These are phyloP conservation scores for Rhodamnia argentea DNA, from an alignment of 345 rosid genomes.

Conservation along the genomic window DNA sequence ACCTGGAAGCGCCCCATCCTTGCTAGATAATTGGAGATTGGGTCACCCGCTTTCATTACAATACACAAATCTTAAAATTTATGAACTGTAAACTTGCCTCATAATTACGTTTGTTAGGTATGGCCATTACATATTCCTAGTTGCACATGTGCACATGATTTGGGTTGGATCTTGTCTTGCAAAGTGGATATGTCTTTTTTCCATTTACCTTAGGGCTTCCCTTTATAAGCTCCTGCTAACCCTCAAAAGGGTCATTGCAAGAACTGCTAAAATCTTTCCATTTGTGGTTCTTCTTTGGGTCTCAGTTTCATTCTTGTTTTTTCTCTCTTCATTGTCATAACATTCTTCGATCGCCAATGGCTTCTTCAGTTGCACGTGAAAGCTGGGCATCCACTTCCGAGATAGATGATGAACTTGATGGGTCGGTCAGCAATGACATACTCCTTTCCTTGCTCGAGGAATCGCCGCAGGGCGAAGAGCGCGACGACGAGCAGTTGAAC, in stretches of 20 bases:
- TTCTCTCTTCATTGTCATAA: not conserved
- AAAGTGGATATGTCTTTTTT: not conserved
- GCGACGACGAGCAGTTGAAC: conserved; percentile 28
- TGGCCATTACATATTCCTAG: not conserved
- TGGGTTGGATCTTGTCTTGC: not conserved
- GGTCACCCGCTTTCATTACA: not conserved
- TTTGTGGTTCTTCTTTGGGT: not conserved
- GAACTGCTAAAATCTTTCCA: not conserved
- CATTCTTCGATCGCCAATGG: conserved; percentile 7
- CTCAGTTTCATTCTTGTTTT: not conserved
- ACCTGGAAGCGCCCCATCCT: not conserved
- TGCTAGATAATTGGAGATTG: not conserved
- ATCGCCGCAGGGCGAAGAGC: conserved; percentile 13
- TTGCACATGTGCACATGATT: not conserved
- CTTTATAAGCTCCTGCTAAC: conserved; percentile 1
- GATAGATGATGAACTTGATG: not conserved
- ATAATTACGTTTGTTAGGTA: not conserved
- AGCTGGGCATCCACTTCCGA: not conserved
- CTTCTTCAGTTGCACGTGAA: conserved; percentile 10
- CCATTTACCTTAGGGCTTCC: not conserved
- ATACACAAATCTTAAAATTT: not conserved
- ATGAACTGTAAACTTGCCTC: not conserved
- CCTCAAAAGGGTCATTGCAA: not conserved
- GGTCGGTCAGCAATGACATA: conserved; percentile 8
- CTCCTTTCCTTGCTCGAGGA: conserved; percentile 33